A percentile compares a stretch with the other conserved stretches of the same genome.
phyloP scores from a whole-genome alignment of 2,329 filamentous ascomycete species.

The Colletotrichum godetiae region DNA sequence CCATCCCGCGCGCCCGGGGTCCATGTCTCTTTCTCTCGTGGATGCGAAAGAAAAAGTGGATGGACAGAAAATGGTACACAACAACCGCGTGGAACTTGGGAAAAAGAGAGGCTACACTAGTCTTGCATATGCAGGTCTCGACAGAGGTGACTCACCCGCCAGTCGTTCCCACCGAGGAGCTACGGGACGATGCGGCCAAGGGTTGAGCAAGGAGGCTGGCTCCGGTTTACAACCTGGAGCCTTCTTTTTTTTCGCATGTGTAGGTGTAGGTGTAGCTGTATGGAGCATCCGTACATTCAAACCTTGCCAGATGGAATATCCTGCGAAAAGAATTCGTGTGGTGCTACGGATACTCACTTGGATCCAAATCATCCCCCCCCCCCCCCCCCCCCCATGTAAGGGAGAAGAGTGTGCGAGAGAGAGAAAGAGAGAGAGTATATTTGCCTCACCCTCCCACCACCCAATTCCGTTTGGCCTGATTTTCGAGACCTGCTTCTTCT shows the following conservation, averaged over 20 bases:
- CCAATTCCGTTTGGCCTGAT: conserved; percentile 23
- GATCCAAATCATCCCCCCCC: conserved; percentile 10
- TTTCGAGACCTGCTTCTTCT: conserved; percentile 21
- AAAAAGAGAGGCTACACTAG: conserved; percentile 6
- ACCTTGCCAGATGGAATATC: neutral
- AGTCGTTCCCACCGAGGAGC: conserved; percentile 38
- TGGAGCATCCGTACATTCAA: neutral
- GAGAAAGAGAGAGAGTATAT: conserved; percentile 32
- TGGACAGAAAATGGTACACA: neutral
- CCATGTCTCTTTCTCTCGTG: neutral
- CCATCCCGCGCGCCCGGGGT: neutral
- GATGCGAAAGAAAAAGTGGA: neutral
- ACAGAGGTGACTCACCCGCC: conserved; percentile 41
- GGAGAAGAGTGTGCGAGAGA: neutral
- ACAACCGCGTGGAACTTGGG: neutral
- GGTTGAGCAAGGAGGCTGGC: conserved; percentile 5
- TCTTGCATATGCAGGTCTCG: conserved; percentile 35
- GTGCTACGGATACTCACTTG: too few relatives aligned
- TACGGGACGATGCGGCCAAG: conserved; percentile 30
- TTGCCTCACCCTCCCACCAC: neutral
- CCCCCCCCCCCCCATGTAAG: neutral
- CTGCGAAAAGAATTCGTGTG: neutral
- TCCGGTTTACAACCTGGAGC: neutral
- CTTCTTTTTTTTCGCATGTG: neutral
- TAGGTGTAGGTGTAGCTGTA: neutral